Conservation (phyloP, 345 rosid species). For the Gossypium arboreum region DNA sequence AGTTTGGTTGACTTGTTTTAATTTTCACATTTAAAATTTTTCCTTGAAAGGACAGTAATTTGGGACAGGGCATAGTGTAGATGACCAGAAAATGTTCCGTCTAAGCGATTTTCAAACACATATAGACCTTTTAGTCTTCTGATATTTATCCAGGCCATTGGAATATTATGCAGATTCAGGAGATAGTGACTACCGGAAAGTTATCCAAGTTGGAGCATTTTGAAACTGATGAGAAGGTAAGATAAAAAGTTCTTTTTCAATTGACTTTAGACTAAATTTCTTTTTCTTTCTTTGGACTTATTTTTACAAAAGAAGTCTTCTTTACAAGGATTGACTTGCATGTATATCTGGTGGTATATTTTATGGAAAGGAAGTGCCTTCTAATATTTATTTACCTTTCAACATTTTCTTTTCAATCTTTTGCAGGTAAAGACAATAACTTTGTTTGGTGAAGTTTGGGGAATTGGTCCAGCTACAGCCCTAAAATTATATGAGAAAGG, state of each 20-base stretch:
- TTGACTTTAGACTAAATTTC: background rate
- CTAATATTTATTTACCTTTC: background rate
- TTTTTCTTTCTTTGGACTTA: background rate
- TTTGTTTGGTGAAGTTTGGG: slow-evolving; percentile 96
- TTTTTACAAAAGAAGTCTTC: background rate
- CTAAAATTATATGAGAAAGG: slow-evolving; percentile 91
- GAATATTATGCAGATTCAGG: slow-evolving; percentile 69
- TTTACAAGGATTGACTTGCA: background rate
- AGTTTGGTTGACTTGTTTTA: background rate
- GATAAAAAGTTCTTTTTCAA: background rate
- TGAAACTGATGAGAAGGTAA: slow-evolving; percentile 92
- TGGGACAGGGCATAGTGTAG: background rate
- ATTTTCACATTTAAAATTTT: background rate
- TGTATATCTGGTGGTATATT: background rate
- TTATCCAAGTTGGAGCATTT: slow-evolving; percentile 91
- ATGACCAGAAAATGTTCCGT: background rate
- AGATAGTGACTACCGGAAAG: slow-evolving; percentile 81
- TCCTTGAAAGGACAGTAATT: background rate
- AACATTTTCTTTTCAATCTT: slow-evolving; percentile 13
- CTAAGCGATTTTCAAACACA: background rate
- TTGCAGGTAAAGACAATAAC: slow-evolving; percentile 72
- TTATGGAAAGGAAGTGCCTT: background rate
- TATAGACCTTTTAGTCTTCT: background rate
- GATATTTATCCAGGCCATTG: slow-evolving; percentile 10
- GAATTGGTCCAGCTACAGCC: slow-evolving; percentile 94